A percentile compares a stretch with the other conserved stretches of the same genome.
Conservation (phyloP, 2,329 filamentous ascomycete genomes). For the Aspergillus quadricinctus region DNA sequence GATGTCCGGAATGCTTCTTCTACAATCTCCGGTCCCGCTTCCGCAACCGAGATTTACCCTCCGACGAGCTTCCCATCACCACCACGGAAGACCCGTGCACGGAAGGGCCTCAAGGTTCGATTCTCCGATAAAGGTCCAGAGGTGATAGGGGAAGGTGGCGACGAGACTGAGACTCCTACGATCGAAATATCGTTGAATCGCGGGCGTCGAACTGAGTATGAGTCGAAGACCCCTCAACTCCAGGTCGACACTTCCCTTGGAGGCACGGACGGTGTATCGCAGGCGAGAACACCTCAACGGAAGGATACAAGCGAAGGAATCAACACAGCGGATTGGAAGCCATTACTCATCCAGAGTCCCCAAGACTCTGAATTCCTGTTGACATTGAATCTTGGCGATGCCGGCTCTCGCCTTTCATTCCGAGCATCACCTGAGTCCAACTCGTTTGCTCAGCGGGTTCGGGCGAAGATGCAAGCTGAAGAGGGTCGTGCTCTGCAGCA, state of each 20-base stretch:
- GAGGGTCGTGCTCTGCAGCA: conserved; percentile 49
- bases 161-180: conserved; percentile 71
- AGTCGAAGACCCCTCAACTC: conserved; percentile 23
- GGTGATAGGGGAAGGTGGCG: conserved; percentile 85
- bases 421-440: conserved; percentile 36
- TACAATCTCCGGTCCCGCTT: conserved; percentile 12
- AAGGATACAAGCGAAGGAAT: conserved; percentile 11
- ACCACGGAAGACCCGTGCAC: conserved; percentile 40
- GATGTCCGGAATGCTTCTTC: conserved; percentile 19
- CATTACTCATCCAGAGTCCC: conserved; percentile 28
- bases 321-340: conserved; percentile 20
- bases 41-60: conserved; percentile 19
- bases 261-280: conserved; percentile 11
- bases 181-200: conserved; percentile 61
- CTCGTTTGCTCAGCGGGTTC: conserved; percentile 45
- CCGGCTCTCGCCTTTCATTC: conserved; percentile 37
- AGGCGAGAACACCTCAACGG: conserved; percentile 10
- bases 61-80: conserved; percentile 18
- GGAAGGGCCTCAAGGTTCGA: conserved; percentile 67
- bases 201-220: conserved; percentile 9
- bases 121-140: conserved; percentile 71
- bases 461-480: conserved; percentile 50
- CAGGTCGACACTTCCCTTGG: conserved; percentile 32
- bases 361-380: conserved; percentile 37
- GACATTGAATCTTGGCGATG: conserved; percentile 24